These are phyloP conservation scores for Daedaleopsis sinensis DNA, from an alignment of 768 basidiomycete species.

Conservation along the genomic window DNA sequence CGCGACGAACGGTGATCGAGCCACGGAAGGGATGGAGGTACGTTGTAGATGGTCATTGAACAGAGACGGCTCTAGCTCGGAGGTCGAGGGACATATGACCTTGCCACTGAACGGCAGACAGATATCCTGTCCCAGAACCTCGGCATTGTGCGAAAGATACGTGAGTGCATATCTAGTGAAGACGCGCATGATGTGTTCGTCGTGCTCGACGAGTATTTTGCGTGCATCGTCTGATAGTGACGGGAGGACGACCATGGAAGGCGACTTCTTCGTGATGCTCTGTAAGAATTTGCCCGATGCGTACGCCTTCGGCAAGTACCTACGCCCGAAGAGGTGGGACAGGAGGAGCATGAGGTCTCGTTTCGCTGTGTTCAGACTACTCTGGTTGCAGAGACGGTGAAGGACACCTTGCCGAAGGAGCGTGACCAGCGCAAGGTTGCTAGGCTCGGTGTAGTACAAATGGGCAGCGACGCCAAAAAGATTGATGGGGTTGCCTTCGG, in stretches of 20 bases:
- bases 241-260: constrained; percentile 61
- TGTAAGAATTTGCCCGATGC: constrained; percentile 39
- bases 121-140: constrained; percentile 44
- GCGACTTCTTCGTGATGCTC: constrained; percentile 44
- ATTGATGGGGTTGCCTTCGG: constrained; percentile 58
- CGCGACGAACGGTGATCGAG: constrained; percentile 66
- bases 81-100: constrained; percentile 10
- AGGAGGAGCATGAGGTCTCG: constrained; percentile 55
- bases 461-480: constrained; percentile 56
- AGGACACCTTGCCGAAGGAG: constrained; percentile 61
- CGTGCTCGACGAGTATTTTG: constrained; percentile 48
- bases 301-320: constrained; percentile 50
- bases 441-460: constrained; percentile 69
- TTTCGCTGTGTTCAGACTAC: constrained; percentile 43
- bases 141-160: constrained; percentile 44
- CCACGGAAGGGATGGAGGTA: constrained; percentile 41
- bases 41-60: constrained; percentile 43
- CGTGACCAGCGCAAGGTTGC: constrained; percentile 65
- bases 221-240: constrained; percentile 45
- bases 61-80: constrained; percentile 11
- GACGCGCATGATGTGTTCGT: constrained; percentile 51
- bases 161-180: constrained; percentile 58
- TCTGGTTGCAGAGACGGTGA: constrained; percentile 55
- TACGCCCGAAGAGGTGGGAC: constrained; percentile 69
- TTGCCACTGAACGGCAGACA: constrained; percentile 51